Percentiles rank a stretch among this genome's conserved stretches.
Evolutionary conservation across 148 eudicot genomes (phyloP).

Genomic region (Beta vulgaris): DNA sequence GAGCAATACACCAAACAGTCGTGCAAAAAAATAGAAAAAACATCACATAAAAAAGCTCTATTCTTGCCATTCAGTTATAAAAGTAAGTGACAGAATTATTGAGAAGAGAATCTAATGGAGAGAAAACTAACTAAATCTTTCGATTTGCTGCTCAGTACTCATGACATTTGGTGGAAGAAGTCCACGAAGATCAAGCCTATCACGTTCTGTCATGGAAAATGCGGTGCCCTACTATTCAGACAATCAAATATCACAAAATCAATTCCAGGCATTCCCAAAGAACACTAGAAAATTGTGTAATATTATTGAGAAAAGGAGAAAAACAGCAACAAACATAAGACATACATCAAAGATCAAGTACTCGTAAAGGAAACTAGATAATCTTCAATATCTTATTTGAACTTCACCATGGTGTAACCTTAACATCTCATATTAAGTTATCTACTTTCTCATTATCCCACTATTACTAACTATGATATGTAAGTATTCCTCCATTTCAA

Average conservation of each 20-base stretch:
- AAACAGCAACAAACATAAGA: not conserved
- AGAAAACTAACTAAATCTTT: constrained; percentile 76
- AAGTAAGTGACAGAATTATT: not conserved
- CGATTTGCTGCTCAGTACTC: constrained; percentile 77
- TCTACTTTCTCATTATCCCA: not conserved
- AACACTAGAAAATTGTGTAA: not conserved
- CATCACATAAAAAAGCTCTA: not conserved
- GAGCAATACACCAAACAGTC: not conserved
- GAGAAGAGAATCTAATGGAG: not conserved
- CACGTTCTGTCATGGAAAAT: constrained; percentile 94
- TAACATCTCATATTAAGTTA: not conserved
- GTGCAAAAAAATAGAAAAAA: not conserved
- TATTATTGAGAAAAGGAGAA: not conserved
- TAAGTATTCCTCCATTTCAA: not conserved
- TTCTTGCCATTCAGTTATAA: not conserved
- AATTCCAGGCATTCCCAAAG: not conserved
- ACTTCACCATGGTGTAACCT: not conserved
- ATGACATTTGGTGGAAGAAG: constrained; percentile 96
- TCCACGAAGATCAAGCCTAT: constrained; percentile 97
- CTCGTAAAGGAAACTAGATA: not conserved
- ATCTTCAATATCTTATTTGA: not conserved
- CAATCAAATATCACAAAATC: constrained; percentile 25
- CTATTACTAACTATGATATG: not conserved
- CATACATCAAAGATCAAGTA: not conserved
- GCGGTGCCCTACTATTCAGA: constrained; percentile 73